phyloP scores from a whole-genome alignment of 2,329 filamentous ascomycete genomes.

The Exophiala viscosa region DNA sequence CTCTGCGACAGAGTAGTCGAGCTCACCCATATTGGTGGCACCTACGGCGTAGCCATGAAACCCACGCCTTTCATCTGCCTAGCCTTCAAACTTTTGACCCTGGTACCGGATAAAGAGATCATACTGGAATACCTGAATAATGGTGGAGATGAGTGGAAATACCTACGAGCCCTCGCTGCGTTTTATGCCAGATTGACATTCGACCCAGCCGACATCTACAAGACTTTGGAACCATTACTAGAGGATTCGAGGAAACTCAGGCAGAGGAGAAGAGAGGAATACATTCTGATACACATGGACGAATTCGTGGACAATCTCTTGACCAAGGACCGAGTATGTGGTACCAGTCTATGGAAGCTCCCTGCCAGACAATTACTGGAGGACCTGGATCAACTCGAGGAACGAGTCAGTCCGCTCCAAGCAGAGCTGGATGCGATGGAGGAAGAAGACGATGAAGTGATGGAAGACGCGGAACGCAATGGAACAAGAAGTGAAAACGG shows the following conservation, averaged over 20 bases:
- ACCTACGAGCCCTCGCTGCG: slow-evolving; percentile 79
- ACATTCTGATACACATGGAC: slow-evolving; percentile 75
- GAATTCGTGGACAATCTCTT: slow-evolving; percentile 91
- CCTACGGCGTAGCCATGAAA: slow-evolving; percentile 76
- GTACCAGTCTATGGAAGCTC: slow-evolving; percentile 88
- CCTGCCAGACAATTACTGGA: slow-evolving; percentile 77
- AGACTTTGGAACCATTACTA: slow-evolving; percentile 74
- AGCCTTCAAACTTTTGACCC: slow-evolving; percentile 88
- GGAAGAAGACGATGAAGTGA: slow-evolving; percentile 24
- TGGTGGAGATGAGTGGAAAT: slow-evolving; percentile 75
- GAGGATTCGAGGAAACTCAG: slow-evolving; percentile 80
- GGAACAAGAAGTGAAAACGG: slow-evolving; percentile 21
- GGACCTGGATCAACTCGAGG: slow-evolving; percentile 82
- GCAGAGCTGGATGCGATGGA: slow-evolving; percentile 55
- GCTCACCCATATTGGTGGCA: slow-evolving; percentile 80
- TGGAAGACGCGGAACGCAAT: slow-evolving; percentile 17
- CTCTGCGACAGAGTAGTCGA: slow-evolving; percentile 86
- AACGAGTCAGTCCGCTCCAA: slow-evolving; percentile 76
- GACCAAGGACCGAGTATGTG: slow-evolving; percentile 83
- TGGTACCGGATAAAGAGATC: slow-evolving; percentile 74
- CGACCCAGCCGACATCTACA: slow-evolving; percentile 74
- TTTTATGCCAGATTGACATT: slow-evolving; percentile 94
- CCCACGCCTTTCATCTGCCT: slow-evolving; percentile 89
- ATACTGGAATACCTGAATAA: slow-evolving; percentile 74
- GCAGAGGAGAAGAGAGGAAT: slow-evolving; percentile 69